These are phyloP conservation scores for Monosporascus ibericus DNA, from an alignment of 2,329 filamentous ascomycete species.

Conservation along the genomic window DNA sequence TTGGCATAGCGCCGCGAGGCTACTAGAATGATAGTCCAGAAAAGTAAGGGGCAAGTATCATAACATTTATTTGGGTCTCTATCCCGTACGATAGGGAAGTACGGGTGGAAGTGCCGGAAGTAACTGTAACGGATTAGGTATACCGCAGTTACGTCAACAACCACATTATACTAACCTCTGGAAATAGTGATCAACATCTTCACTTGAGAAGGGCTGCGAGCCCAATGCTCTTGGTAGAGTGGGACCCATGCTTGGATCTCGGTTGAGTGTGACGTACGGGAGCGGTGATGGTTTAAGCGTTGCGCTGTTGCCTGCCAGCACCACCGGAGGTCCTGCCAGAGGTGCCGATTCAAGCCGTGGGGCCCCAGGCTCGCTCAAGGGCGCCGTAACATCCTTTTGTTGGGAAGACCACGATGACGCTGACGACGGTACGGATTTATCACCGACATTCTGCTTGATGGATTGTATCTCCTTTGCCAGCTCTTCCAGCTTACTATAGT, in stretches of 20 bases:
- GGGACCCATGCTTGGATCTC: slow-evolving; percentile 16
- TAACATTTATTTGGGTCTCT: slow-evolving; percentile 47
- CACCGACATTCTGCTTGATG: slow-evolving; percentile 46
- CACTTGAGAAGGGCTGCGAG: slow-evolving; percentile 41
- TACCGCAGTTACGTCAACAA: not conserved
- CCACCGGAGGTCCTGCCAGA: slow-evolving; percentile 10
- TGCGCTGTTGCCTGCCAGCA: slow-evolving; percentile 5
- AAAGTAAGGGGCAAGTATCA: slow-evolving; percentile 40
- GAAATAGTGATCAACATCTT: slow-evolving; percentile 52
- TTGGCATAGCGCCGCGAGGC: slow-evolving; percentile 43
- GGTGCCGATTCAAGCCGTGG: slow-evolving; percentile 15
- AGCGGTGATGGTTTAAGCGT: slow-evolving; percentile 20
- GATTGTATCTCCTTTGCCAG: slow-evolving; percentile 48
- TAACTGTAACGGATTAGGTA: slow-evolving; percentile 30
- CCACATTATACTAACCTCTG: slow-evolving; percentile 33
- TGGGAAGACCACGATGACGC: slow-evolving; percentile 9
- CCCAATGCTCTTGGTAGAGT: slow-evolving; percentile 37
- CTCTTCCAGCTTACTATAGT: slow-evolving; percentile 47
- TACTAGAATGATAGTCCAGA: slow-evolving; percentile 49
- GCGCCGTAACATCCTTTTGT: slow-evolving; percentile 16
- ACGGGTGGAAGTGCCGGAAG: slow-evolving; percentile 46
- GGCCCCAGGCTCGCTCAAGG: slow-evolving; percentile 12
- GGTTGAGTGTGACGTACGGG: slow-evolving; percentile 16
- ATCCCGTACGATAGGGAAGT: slow-evolving; percentile 44
- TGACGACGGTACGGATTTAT: slow-evolving; percentile 7